Percentiles rank a stretch among this genome's conserved stretches.
Evolutionary conservation across 192 early-diverging fungal species (phyloP).

Genomic region (Entomortierella beljakovae): DNA sequence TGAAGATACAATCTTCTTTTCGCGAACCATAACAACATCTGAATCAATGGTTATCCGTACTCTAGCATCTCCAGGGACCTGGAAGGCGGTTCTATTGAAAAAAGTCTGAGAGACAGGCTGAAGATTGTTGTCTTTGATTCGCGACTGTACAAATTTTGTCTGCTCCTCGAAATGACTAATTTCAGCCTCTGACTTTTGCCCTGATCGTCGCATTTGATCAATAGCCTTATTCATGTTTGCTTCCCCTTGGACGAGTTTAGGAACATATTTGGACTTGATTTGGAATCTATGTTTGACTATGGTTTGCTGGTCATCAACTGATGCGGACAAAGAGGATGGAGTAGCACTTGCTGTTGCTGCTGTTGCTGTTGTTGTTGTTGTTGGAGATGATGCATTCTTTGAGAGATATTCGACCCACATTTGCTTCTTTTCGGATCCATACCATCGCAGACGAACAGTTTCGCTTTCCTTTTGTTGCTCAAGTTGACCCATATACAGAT

Average conservation of each 20-base stretch:
- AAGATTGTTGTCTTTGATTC: slow-evolving; percentile 30
- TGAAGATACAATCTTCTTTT: slow-evolving; percentile 6
- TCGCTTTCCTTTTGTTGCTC: slow-evolving; percentile 84
- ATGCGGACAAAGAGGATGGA: not conserved
- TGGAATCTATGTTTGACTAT: slow-evolving; percentile 49
- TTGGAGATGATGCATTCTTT: slow-evolving; percentile 56
- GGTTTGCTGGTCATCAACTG: not conserved
- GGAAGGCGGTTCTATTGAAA: slow-evolving; percentile 64
- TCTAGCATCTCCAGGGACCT: slow-evolving; percentile 60
- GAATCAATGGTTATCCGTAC: slow-evolving; percentile 59
- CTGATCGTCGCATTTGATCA: slow-evolving; percentile 27
- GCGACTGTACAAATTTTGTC: slow-evolving; percentile 29
- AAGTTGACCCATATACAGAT: slow-evolving; percentile 84
- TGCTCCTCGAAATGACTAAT: slow-evolving; percentile 37
- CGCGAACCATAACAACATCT: slow-evolving; percentile 61
- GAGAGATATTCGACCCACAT: slow-evolving; percentile 94
- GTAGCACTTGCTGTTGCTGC: not conserved
- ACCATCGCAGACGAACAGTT: slow-evolving; percentile 89
- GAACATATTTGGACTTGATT: slow-evolving; percentile 50
- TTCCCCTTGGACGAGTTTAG: slow-evolving; percentile 31
- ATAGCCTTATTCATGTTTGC: slow-evolving; percentile 34
- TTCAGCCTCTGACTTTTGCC: slow-evolving; percentile 42
- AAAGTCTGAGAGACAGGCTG: slow-evolving; percentile 48
- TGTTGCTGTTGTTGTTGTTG: not conserved
- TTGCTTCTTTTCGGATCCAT: slow-evolving; percentile 80